A percentile compares a stretch with the other conserved stretches of the same genome.
These are phyloP conservation scores for Theobroma cacao DNA, from an alignment of 345 rosid species.

Conservation along the genomic window DNA sequence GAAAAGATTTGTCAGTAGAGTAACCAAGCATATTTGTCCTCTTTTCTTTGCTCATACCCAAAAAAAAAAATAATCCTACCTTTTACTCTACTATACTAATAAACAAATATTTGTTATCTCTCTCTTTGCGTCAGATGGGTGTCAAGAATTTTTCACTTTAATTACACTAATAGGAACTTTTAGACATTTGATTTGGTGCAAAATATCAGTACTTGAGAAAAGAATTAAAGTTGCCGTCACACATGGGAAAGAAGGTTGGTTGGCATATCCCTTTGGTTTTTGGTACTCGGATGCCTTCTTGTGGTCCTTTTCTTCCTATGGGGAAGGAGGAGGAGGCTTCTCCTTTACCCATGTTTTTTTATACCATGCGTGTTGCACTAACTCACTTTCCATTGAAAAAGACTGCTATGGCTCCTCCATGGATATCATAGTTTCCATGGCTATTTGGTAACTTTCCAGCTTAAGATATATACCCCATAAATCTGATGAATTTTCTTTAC, in stretches of 20 bases:
- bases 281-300: background rate
- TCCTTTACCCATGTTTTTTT: background rate
- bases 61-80: background rate
- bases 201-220: background rate
- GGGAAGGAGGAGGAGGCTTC: background rate
- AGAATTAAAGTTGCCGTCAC: background rate
- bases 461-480: background rate
- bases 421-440: background rate
- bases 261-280: conserved; percentile 15
- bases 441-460: background rate
- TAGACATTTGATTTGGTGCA: background rate
- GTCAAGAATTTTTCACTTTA: background rate
- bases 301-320: background rate
- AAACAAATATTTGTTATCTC: too few species aligned
- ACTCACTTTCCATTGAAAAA: background rate
- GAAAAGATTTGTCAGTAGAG: background rate
- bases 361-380: conserved; percentile 14
- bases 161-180: background rate
- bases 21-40: background rate
- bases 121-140: background rate
- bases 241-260: background rate
- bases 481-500: conserved; percentile 9
- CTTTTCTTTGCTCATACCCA: background rate
- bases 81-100: background rate
- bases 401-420: too few species aligned